These are phyloP conservation scores for Sporothrix euskadiensis DNA, from an alignment of 2,329 filamentous ascomycete species.

Conservation along the genomic window DNA sequence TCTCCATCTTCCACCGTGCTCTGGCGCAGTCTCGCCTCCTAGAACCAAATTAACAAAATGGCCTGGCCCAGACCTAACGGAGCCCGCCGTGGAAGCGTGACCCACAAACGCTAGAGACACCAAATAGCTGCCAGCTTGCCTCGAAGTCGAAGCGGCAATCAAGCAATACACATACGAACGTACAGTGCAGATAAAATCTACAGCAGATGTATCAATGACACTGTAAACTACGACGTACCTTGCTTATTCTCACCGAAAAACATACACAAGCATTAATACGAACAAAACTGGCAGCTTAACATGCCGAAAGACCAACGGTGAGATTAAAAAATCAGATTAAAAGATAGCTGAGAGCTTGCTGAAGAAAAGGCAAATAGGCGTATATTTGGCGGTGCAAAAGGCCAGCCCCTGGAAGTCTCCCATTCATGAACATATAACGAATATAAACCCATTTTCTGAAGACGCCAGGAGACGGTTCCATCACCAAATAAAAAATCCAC, in stretches of 20 bases:
- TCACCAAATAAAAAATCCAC: constrained; percentile 26
- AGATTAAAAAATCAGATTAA: constrained; percentile 26
- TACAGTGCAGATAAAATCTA: background rate
- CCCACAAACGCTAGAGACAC: background rate
- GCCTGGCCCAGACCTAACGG: background rate
- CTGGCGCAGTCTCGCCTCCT: background rate
- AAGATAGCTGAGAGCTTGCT: constrained; percentile 34
- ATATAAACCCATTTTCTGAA: constrained; percentile 25
- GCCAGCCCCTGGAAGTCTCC: constrained; percentile 33
- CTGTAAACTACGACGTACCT: background rate
- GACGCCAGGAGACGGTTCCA: constrained; percentile 32
- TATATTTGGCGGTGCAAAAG: constrained; percentile 34
- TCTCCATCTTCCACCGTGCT: background rate
- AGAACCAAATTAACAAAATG: background rate
- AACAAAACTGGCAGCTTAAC: background rate
- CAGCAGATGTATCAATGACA: background rate
- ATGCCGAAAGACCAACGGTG: background rate
- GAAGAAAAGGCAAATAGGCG: constrained; percentile 26
- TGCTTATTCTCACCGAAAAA: no score
- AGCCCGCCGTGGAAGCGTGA: background rate
- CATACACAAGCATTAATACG: background rate
- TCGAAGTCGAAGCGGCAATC: background rate
- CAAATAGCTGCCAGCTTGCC: background rate
- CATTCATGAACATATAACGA: constrained; percentile 29
- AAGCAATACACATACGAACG: no score